Evolutionary conservation across 306 rosid species (phyloP).

Genomic region (Vigna radiata): DNA sequence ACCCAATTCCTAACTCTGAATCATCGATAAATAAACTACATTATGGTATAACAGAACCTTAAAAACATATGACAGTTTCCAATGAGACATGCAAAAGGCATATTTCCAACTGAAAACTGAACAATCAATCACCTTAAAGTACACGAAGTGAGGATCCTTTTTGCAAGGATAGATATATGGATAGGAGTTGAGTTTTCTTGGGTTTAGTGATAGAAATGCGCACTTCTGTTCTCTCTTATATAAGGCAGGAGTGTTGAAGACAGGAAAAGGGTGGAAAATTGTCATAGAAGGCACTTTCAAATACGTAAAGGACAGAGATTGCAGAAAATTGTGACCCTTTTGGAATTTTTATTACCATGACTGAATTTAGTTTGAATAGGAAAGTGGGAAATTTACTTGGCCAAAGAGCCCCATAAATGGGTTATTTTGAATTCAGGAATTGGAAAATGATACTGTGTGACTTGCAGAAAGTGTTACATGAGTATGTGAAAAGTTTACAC

Average conservation of each 20-base stretch:
- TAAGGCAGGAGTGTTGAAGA: conserved; percentile 35
- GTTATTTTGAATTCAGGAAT: conserved; percentile 47
- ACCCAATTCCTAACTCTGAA: conserved; percentile 16
- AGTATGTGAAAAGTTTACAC: conserved; percentile 50
- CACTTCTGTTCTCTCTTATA: conserved; percentile 39
- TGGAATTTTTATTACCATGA: conserved; percentile 17
- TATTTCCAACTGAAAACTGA: conserved; percentile 5
- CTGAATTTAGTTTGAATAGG: conserved; percentile 48
- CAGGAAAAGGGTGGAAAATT: conserved; percentile 31
- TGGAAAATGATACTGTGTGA: neutral
- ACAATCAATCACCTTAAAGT: conserved; percentile 45
- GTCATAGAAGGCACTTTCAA: conserved; percentile 37
- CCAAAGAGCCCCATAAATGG: conserved; percentile 33
- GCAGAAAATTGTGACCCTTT: conserved; percentile 43
- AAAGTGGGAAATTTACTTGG: conserved; percentile 1
- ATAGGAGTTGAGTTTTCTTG: neutral
- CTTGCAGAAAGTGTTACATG: conserved; percentile 41
- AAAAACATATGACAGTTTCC: neutral
- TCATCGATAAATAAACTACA: neutral
- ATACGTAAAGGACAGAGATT: conserved; percentile 39
- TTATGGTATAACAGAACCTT: neutral
- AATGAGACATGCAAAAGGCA: conserved; percentile 9
- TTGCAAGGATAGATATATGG: conserved; percentile 22
- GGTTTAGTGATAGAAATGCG: neutral
- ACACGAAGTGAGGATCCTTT: conserved; percentile 9